Evolutionary conservation across 495 filamentous ascomycete species (phyloP).

Genomic region (Penicillium malachiteum): DNA sequence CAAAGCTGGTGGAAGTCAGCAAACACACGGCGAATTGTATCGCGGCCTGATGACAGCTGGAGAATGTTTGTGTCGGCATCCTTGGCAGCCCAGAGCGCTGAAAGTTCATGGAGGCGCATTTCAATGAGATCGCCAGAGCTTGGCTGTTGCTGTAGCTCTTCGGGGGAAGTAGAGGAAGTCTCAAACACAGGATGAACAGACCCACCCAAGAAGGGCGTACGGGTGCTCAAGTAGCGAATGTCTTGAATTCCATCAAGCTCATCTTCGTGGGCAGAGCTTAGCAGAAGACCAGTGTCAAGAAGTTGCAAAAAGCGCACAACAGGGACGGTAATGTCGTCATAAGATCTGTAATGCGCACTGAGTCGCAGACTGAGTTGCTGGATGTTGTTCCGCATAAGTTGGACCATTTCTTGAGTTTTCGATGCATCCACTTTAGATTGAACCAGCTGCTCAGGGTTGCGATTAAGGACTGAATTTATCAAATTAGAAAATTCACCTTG

Average conservation of each 20-base stretch:
- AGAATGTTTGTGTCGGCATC: slow-evolving; percentile 36
- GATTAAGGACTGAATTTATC: slow-evolving; percentile 61
- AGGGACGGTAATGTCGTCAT: slow-evolving; percentile 80
- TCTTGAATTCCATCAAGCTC: slow-evolving; percentile 21
- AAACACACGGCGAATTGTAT: slow-evolving; percentile 51
- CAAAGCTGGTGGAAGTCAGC: slow-evolving; percentile 73
- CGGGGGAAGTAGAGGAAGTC: neutral
- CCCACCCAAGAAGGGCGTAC: slow-evolving; percentile 66
- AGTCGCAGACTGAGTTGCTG: slow-evolving; percentile 65
- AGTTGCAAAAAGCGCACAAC: slow-evolving; percentile 78
- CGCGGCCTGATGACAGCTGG: slow-evolving; percentile 23
- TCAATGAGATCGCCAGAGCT: slow-evolving; percentile 43
- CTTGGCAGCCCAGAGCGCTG: slow-evolving; percentile 35
- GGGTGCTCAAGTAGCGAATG: slow-evolving; percentile 43
- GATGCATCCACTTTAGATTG: slow-evolving; percentile 14
- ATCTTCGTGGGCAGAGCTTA: slow-evolving; percentile 43
- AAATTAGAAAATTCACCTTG: slow-evolving; percentile 81
- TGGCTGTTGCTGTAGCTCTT: neutral
- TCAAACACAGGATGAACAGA: slow-evolving; percentile 24
- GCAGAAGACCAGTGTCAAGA: slow-evolving; percentile 70
- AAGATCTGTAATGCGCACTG: slow-evolving; percentile 63
- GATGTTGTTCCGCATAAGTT: slow-evolving; percentile 69
- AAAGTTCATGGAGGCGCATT: slow-evolving; percentile 45
- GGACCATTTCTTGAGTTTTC: slow-evolving; percentile 37
- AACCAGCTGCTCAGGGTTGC: slow-evolving; percentile 48